Evolutionary conservation across 1,139 yeast genomes (phyloP), one percentile per base, ranked within the genome.

Genomic region (Blastobotrys ciferrii): DNA sequence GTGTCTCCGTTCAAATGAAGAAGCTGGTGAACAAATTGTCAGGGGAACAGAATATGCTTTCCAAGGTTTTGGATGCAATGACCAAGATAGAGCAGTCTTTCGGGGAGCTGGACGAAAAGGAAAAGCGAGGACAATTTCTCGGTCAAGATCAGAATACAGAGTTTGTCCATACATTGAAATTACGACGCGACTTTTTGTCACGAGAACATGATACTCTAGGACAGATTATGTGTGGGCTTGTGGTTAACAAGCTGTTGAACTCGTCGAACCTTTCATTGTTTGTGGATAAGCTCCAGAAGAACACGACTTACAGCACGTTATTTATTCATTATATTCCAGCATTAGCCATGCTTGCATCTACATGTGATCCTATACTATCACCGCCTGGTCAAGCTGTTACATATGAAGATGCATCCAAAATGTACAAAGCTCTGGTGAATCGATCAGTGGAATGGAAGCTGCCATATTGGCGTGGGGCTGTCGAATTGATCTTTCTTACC

Each of bases 171-270:
- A 72, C 80, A 14, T 65, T 82, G 43, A 73, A 73, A 43, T 81
- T 77, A 58, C 77, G 85, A 59, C 79, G 87, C 52, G 78, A 78
- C 46, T 81, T 81, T 56, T 68, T 87, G 31, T 75, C 80, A 51
- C 72, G 71, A 45, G 83, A 82, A 58, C 95, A 89, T 63, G 96
- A 87, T 58, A 63, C 76, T 2, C 67, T 91, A 52, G 84, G 92
- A 37, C 85, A 82, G 61, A 70, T 88, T 2, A 67, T 84, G 7
- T 52, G 52, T 31, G 59, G 57, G 2, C 37, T 63, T 7, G 57
- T 57, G 12, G 49, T 52, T 5, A 51, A 52, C 31, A 64, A 68
- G 19, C 53, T 84, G 20, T 56, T 80, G 31, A 32, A 40, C 3
- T 40, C 32, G 4, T 35, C 46, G 5, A 36, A 36, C 19, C 28